Base-by-base conservation (phyloP, 257 asterid species). In the Solanum megistacrolobum region DNA sequence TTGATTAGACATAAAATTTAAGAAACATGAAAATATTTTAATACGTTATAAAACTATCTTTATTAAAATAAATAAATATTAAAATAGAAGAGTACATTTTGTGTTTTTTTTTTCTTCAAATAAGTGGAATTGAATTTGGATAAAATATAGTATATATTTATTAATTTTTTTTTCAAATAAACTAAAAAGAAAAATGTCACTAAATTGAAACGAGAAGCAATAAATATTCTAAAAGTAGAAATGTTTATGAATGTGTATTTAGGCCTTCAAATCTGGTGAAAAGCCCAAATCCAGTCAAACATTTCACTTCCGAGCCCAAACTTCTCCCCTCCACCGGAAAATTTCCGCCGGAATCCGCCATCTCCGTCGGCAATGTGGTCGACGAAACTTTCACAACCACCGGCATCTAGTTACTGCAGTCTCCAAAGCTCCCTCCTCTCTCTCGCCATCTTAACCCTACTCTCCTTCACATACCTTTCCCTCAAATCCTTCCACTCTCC, bases 341-440 rank as follows among this genome's bases (percentile, higher is more conserved):
- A 41, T 7, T 48, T 62, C 12, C 65, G 25, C 88, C 85, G 85
- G 85, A 25, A 60, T 7, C 85, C 76, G 83, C 82, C 35, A 43
- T 46, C 89, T 66, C 90, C 89, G 91, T 87, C 69, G 90, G 93
- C 89, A 89, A 96, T 96, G 99, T 95, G 93, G 95, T 95, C 98
- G 91, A 94, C 52, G 83, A 95, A 93, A 91, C 88, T 89, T 35
- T 88, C 88, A 41, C 95, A 89, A 82, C 83, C 91, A 39, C 90
- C 90, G 84, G 76, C 89, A 39, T 78, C 93, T 82, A 87, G 90
- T 79, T 9, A 73, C 84, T 94, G 93, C 89, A 91, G 93, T 84
- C 93, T 96, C 87, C 94, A 92, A 84, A 90, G 97, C 91, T 95
- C 97, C 69, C 92, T 96, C 74, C 92, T 94, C 66, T 90, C 98